These are phyloP conservation scores for Abrus pulchellus DNA, from an alignment of 306 rosid genomes.

Conservation along the genomic window DNA sequence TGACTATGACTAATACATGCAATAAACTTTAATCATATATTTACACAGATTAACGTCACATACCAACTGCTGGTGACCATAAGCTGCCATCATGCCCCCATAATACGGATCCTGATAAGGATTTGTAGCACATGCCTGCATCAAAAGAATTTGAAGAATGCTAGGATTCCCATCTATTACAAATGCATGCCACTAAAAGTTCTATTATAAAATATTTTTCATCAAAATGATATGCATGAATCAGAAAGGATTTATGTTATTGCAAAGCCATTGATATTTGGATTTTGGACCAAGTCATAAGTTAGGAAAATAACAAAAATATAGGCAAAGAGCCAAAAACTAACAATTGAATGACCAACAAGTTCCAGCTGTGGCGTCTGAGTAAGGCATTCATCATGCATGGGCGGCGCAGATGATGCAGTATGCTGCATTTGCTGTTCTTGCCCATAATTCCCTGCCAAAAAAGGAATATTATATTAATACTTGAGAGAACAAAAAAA, in stretches of 20 bases:
- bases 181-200: conserved; percentile 42
- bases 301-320: conserved; percentile 25
- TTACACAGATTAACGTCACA: conserved; percentile 42
- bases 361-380: conserved; percentile 91
- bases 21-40: conserved; percentile 23
- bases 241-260: conserved; percentile 13
- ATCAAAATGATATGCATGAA: conserved; percentile 38
- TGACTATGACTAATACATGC: conserved; percentile 1
- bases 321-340: conserved; percentile 40
- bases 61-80: conserved; percentile 88
- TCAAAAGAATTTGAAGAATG: conserved; percentile 54
- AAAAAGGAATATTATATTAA: conserved; percentile 22
- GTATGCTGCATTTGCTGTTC: conserved; percentile 69
- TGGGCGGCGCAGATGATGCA: conserved; percentile 61
- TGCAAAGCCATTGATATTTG: conserved; percentile 20
- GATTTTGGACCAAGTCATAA: conserved; percentile 39
- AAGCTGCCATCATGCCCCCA: conserved; percentile 92
- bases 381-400: conserved; percentile 60
- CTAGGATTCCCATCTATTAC: conserved; percentile 46
- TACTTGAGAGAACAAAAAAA: not conserved
- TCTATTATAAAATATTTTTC: conserved; percentile 36
- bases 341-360: conserved; percentile 93
- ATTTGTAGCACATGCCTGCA: conserved; percentile 92
- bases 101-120: conserved; percentile 87
- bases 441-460: conserved; percentile 64